Conservation (phyloP, 305 asterid species). For the Solanum aculeatissimum region DNA sequence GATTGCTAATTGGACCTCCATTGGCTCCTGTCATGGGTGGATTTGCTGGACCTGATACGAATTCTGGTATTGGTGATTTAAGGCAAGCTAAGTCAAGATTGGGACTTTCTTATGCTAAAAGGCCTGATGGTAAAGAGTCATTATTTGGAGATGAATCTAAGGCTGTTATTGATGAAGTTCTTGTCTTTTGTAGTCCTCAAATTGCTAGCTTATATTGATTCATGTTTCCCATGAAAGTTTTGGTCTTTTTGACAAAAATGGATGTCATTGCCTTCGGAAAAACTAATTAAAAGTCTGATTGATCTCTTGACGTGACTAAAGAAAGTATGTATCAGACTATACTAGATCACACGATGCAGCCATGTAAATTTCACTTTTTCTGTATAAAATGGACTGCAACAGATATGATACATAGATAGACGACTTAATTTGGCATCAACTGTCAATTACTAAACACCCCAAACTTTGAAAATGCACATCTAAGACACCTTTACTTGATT, state of each 20-base stretch:
- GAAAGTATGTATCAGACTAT: not conserved
- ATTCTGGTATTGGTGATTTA: slow-evolving; percentile 67
- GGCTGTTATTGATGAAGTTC: slow-evolving; percentile 46
- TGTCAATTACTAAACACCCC: too few relatives aligned
- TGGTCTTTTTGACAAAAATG: not conserved
- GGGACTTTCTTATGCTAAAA: slow-evolving; percentile 77
- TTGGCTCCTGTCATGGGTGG: slow-evolving; percentile 92
- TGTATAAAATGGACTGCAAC: not conserved
- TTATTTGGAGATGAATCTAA: slow-evolving; percentile 70
- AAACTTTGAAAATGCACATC: too few relatives aligned
- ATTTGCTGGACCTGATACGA: slow-evolving; percentile 84
- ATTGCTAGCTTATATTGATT: slow-evolving; percentile 70
- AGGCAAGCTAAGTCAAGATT: slow-evolving; percentile 80
- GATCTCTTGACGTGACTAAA: not conserved
- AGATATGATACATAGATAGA: not conserved
- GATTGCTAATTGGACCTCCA: slow-evolving; percentile 81
- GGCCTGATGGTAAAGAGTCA: slow-evolving; percentile 74
- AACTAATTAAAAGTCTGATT: not conserved
- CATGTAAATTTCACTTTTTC: not conserved
- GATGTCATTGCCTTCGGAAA: not conserved
- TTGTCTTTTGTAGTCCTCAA: slow-evolving; percentile 77
- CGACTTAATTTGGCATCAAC: too few relatives aligned
- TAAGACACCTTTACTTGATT: not conserved
- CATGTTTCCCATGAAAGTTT: not conserved
- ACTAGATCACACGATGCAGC: not conserved